Conservation (phyloP, 2,329 filamentous ascomycete genomes). For the Dothideomycetidae sp. region DNA sequence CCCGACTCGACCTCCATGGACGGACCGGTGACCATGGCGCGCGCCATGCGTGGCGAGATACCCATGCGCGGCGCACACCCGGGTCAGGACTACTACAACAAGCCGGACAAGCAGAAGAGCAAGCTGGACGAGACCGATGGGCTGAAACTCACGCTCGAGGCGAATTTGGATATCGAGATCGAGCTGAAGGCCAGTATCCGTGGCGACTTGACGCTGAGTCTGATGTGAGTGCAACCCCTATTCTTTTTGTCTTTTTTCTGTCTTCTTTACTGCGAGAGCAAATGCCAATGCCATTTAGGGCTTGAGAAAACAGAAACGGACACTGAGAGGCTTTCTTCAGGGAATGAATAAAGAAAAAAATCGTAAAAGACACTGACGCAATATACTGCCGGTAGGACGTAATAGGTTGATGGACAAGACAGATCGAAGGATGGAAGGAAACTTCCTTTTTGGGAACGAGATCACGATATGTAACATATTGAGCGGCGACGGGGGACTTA, state of each 20-base stretch:
- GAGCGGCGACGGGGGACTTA: too few species aligned
- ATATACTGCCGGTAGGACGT: too few species aligned
- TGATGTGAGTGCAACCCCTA: constrained; percentile 46
- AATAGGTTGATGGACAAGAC: too few species aligned
- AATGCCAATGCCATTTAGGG: constrained; percentile 8
- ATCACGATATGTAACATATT: too few species aligned
- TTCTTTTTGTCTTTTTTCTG: constrained; percentile 9
- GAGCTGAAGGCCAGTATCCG: constrained; percentile 75
- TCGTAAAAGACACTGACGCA: too few species aligned
- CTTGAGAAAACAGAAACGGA: constrained; percentile 2
- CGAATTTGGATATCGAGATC: constrained; percentile 72
- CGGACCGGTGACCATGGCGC: constrained; percentile 40
- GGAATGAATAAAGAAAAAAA: too few species aligned
- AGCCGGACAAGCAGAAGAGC: constrained; percentile 18
- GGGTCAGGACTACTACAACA: constrained; percentile 32
- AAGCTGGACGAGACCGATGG: constrained; percentile 45
- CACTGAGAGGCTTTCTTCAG: not conserved
- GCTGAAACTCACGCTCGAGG: constrained; percentile 55
- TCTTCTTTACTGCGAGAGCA: too few species aligned
- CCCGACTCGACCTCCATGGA: constrained; percentile 42
- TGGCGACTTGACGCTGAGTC: constrained; percentile 64
- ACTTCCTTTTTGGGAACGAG: too few species aligned
- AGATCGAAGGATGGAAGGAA: too few species aligned
- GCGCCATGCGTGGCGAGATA: constrained; percentile 41
- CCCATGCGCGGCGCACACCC: constrained; percentile 39